Conservation (phyloP, 352 stramenopile species). For the Pythium sp. region DNA sequence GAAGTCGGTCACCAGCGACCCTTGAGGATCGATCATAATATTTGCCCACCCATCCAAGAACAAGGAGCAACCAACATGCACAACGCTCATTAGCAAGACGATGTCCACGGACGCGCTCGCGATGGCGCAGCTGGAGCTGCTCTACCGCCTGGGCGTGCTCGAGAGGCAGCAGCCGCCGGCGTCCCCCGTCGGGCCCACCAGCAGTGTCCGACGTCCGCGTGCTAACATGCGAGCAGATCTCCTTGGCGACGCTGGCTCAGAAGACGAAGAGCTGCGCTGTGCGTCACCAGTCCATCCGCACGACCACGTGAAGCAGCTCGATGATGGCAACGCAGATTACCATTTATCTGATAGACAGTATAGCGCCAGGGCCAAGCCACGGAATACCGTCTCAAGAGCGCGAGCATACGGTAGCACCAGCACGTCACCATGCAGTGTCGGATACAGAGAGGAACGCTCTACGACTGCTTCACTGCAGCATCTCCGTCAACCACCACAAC, state of each 20-base stretch:
- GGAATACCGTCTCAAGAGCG: neutral
- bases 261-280: neutral
- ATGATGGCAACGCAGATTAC: neutral
- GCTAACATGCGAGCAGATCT: neutral
- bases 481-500: neutral
- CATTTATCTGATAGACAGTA: neutral
- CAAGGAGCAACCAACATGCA: neutral
- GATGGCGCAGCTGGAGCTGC: slow-evolving; percentile 44
- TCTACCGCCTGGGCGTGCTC: slow-evolving; percentile 50
- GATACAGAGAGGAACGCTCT: neutral
- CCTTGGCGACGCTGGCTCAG: neutral
- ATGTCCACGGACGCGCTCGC: slow-evolving; percentile 22
- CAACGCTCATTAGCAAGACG: neutral
- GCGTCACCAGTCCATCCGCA: neutral
- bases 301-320: neutral
- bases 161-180: slow-evolving; percentile 17
- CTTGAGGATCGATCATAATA: no score
- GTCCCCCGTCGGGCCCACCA: neutral
- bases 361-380: no score
- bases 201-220: neutral
- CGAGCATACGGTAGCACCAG: neutral
- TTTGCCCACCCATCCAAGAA: no score
- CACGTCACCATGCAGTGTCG: neutral
- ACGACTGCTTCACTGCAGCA: neutral
- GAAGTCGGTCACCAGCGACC: neutral